Base-by-base conservation (phyloP, 805 yeast genomes). In the Suhomyces canberraensis region DNA sequence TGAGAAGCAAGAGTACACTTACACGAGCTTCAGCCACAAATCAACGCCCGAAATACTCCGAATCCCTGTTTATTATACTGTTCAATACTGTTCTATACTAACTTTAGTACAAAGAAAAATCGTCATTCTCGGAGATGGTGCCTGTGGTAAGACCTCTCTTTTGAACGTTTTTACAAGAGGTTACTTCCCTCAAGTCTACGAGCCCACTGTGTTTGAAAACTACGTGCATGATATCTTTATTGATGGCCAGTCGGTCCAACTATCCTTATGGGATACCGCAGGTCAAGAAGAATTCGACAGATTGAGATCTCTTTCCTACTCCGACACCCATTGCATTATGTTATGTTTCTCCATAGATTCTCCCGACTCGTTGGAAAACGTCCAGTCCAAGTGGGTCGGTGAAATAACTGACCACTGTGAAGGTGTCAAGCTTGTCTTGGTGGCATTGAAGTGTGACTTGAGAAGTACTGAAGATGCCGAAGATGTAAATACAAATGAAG, bases 211-310 rank as follows among this genome's bases (percentile, higher is more conserved):
- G 25, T 91, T 93, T 64, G 98, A 91, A 58, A 91, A 91, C 66
- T 91, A 91, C 58, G 95, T 90, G 41, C 98, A 91, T 63, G 98
- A 91, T 58, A 93, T 91, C 46, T 91, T 87, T 64, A 89, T 91
- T 37, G 98, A 91, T 59, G 91, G 91, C 35, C 88, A 87, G 59
- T 88, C 93, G 33, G 85, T 91, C 51, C 95, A 90, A 54, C 68
- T 91, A 39, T 89, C 96, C 11, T 69, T 91, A 37, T 93, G 98
- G 98, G 98, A 91, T 60, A 91, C 98, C 4, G 98, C 98, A 1
- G 98, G 98, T 6, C 98, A 91, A 69, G 98, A 91, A 65, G 98
- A 91, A 66, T 91, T 91, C 52, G 98, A 91, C 61, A 76, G 97
- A 45, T 73, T 91, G 60, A 78, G 98, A 60, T 87, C 97, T 1